These are phyloP conservation scores for Fomes fomentarius DNA, from an alignment of 1,284 basidiomycete genomes.

Conservation along the genomic window DNA sequence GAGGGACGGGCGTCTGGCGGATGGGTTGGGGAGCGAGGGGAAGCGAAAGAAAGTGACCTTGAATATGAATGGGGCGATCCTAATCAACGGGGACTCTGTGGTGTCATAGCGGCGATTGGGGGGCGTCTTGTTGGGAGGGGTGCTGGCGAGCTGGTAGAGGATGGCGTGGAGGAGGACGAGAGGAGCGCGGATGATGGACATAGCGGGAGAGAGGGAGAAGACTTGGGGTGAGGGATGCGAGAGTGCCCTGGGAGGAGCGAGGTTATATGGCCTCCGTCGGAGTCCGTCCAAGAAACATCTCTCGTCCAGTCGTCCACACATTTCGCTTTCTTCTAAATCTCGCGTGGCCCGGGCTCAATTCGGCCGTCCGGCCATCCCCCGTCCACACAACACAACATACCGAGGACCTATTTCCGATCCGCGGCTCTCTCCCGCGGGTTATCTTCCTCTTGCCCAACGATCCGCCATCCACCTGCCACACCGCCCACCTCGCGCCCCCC, in stretches of 20 bases:
- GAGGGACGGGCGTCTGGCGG: not conserved
- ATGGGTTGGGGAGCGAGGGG: not conserved
- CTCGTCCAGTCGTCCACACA: no score
- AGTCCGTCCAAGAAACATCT: no score
- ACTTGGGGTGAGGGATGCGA: no score
- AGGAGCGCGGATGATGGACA: constrained; percentile 40
- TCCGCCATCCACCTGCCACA: no score
- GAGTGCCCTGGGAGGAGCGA: no score
- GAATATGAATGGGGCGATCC: constrained; percentile 61
- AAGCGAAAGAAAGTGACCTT: constrained; percentile 41
- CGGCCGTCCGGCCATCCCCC: not conserved
- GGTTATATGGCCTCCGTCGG: no score
- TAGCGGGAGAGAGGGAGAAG: constrained; percentile 1
- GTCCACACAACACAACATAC: not conserved
- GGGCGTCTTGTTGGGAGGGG: constrained; percentile 61
- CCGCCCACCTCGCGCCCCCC: no score
- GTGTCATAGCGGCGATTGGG: constrained; percentile 57
- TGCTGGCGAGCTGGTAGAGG: constrained; percentile 56
- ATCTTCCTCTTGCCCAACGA: constrained; percentile 8
- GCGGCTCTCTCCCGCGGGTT: not conserved
- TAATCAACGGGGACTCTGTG: constrained; percentile 53
- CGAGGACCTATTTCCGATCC: constrained; percentile 1
- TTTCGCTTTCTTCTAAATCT: not conserved
- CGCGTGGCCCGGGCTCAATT: not conserved
- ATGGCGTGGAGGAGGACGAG: constrained; percentile 53